Percentiles rank a stretch among this genome's conserved stretches.
Evolutionary conservation across 202 grass and related monocot genomes (phyloP).

Genomic region (Setaria viridis): DNA sequence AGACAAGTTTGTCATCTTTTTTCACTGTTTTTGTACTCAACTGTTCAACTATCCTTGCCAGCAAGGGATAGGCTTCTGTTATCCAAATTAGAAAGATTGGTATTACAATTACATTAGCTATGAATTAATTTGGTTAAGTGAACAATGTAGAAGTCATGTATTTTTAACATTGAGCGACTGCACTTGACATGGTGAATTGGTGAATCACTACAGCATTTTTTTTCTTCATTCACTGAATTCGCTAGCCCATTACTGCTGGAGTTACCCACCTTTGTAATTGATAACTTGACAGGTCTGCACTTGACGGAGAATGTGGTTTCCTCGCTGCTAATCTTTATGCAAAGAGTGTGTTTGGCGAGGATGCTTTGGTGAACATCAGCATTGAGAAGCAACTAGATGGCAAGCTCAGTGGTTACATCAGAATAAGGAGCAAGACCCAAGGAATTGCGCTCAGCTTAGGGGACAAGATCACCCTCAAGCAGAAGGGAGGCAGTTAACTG

Average conservation of each 20-base stretch:
- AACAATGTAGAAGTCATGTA: background rate
- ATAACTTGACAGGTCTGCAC: constrained; percentile 58
- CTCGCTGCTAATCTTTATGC: constrained; percentile 88
- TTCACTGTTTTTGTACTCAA: background rate
- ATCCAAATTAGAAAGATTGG: background rate
- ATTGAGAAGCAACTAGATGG: constrained; percentile 83
- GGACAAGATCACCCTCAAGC: constrained; percentile 98
- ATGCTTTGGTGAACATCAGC: constrained; percentile 95
- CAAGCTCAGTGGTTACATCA: constrained; percentile 88
- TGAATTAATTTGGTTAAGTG: background rate
- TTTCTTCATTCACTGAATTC: background rate
- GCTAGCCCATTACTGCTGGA: constrained; percentile 15
- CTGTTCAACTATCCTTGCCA: background rate
- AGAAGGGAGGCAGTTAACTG: constrained; percentile 75
- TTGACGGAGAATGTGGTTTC: constrained; percentile 89
- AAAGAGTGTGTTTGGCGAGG: constrained; percentile 92
- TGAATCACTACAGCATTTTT: background rate
- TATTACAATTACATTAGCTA: background rate
- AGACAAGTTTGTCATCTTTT: background rate
- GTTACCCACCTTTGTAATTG: background rate
- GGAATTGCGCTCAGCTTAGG: constrained; percentile 96
- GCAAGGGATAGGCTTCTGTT: background rate
- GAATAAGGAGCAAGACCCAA: constrained; percentile 96
- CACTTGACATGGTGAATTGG: background rate
- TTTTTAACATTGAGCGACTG: background rate